Evolutionary conservation across 192 early-diverging fungal genomes (phyloP), one percentile per base, ranked within the genome.

Genomic region (Backusella mclennaniae): DNA sequence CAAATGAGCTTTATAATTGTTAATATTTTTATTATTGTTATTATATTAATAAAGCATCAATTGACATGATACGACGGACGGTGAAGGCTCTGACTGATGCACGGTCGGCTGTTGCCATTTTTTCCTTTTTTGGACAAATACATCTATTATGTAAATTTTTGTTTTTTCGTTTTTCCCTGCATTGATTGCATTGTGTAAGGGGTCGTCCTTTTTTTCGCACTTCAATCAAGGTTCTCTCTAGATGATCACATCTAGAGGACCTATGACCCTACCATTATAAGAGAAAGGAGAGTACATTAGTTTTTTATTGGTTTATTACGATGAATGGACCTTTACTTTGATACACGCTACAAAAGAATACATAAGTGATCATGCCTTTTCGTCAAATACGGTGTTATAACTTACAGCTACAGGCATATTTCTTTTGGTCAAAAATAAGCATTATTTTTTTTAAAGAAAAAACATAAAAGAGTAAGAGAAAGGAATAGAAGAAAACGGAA

Each of bases 191-290:
- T 70, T 93, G 90, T 3, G 90, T 89, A 14, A 83, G 76, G 5
- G 92, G 92, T 1, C 92, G 86, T 29, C 92, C 92, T 73, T 91
- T 91, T 79, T 84, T 89, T 33, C 88, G 81, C 21, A 93, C 87
- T 66, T 85, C 85, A 31, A 87, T 77, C 17, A 93, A 78, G 35
- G 85, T 82, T 35, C 90, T 88, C 42, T 89, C 85, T 1, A 74
- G 70, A 82, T 75, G 81, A 29, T 75, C 56, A 17, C 81, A 82
- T 44, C 53, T 69, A 23, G 77, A 67, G 17, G 81, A 67, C 6
- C 77, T 74, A 76, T 82, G 81, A 0, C 81, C 81, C 81, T 82
- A 63, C 77, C 79, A 63, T 49, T 15, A 49, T 49, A 49, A 49
- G 19, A 49, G 19, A 6, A n/a, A 49, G 5, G 17, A 49, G 19